Percentiles rank a stretch among this genome's conserved stretches.
These are phyloP conservation scores for Eurotiales sp. DNA, from an alignment of 2,329 filamentous ascomycete genomes.

Conservation along the genomic window DNA sequence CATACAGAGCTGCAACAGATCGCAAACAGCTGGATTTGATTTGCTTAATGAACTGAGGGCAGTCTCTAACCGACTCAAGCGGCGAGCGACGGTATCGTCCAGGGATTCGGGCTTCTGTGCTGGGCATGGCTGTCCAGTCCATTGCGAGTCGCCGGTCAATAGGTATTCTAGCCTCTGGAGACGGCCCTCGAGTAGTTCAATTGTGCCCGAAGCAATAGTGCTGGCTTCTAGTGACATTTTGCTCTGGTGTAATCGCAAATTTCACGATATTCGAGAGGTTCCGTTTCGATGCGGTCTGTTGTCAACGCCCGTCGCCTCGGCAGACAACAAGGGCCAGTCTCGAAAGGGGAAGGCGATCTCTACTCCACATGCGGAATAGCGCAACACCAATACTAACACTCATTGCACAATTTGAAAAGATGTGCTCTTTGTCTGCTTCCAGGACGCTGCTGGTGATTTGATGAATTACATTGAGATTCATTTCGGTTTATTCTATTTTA, in stretches of 20 bases:
- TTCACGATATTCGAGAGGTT: no score
- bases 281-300: no score
- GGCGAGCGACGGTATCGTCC: constrained; percentile 38
- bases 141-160: constrained; percentile 39
- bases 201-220: constrained; percentile 35
- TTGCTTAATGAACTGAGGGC: constrained; percentile 36
- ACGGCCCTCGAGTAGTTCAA: constrained; percentile 43
- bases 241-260: neutral
- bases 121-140: constrained; percentile 35
- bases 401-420: no score
- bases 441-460: neutral
- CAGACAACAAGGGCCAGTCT: no score
- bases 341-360: no score
- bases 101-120: constrained; percentile 31
- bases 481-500: neutral
- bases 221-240: constrained; percentile 34
- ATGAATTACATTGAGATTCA: neutral
- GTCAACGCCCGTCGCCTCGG: no score
- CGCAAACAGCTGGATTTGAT: constrained; percentile 36
- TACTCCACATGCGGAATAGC: no score
- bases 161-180: constrained; percentile 44
- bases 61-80: constrained; percentile 35
- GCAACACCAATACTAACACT: no score
- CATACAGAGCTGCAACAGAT: constrained; percentile 42
- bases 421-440: no score